These are phyloP conservation scores for Calonectria leucothoes DNA, from an alignment of 2,329 filamentous ascomycete species.

Conservation along the genomic window DNA sequence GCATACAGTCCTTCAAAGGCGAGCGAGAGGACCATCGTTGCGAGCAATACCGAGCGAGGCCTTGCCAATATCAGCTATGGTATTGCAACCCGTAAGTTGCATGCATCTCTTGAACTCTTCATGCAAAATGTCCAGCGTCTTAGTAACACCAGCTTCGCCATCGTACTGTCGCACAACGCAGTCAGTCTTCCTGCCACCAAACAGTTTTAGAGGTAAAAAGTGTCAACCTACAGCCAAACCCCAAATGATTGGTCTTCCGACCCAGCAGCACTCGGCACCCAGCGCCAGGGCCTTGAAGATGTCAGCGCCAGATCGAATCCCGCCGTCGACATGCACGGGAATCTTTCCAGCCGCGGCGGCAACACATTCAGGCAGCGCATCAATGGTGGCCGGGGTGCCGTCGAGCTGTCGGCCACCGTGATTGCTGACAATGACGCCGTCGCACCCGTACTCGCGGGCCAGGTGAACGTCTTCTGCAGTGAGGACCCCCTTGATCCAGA, in stretches of 20 bases:
- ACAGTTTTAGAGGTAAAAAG: too few species aligned
- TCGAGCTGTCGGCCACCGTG: slow-evolving; percentile 61
- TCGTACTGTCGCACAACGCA: neutral
- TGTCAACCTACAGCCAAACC: neutral
- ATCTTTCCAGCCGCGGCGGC: neutral
- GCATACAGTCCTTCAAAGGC: too few species aligned
- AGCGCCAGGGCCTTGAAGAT: slow-evolving; percentile 17
- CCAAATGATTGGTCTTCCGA: neutral
- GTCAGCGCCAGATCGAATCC: slow-evolving; percentile 9
- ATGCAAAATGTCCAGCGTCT: slow-evolving; percentile 12
- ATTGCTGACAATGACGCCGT: slow-evolving; percentile 57
- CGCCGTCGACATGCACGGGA: neutral
- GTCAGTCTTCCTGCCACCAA: neutral
- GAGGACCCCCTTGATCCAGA: slow-evolving; percentile 60
- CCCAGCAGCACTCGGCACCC: slow-evolving; percentile 6
- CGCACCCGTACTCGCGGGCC: slow-evolving; percentile 50
- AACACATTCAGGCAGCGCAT: slow-evolving; percentile 37
- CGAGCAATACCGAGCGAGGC: neutral
- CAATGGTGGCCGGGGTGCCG: slow-evolving; percentile 56
- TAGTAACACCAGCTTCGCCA: slow-evolving; percentile 9
- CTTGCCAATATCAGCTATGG: slow-evolving; percentile 1
- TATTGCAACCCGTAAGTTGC: slow-evolving; percentile 10
- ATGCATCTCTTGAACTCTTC: slow-evolving; percentile 17
- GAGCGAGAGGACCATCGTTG: slow-evolving; percentile 8
- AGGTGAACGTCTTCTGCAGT: slow-evolving; percentile 54